These are phyloP conservation scores for Schoenoplectus triqueter DNA, from an alignment of 202 grass and related monocot species.

Conservation along the genomic window DNA sequence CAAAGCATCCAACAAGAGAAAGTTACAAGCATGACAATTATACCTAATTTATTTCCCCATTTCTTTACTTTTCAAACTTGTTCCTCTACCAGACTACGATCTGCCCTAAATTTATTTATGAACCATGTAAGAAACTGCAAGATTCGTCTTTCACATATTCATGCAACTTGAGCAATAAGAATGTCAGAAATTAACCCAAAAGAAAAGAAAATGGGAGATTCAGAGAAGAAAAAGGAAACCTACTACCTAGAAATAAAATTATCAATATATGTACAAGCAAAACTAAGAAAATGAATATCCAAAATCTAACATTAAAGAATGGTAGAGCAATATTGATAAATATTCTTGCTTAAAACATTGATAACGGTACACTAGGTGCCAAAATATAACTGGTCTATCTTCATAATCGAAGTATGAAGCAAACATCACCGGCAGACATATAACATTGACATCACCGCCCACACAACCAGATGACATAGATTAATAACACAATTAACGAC, in stretches of 20 bases:
- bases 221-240: neutral
- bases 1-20: neutral
- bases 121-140: neutral
- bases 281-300: neutral
- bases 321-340: neutral
- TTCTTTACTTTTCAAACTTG: neutral
- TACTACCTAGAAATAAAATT: conserved; percentile 6
- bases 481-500: conserved; percentile 18
- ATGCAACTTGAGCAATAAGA: neutral
- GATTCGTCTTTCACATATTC: neutral
- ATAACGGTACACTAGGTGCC: neutral
- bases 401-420: too few species aligned
- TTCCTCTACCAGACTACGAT: neutral
- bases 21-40: neutral
- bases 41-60: neutral
- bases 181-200: neutral
- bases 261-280: conserved; percentile 2
- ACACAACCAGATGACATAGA: conserved; percentile 23
- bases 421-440: neutral
- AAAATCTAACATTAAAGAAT: neutral
- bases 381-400: too few species aligned
- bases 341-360: neutral
- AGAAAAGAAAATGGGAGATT: neutral
- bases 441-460: neutral
- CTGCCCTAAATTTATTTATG: neutral